Base-by-base conservation (phyloP, 345 rosid species). In the Kandelia obovata region DNA sequence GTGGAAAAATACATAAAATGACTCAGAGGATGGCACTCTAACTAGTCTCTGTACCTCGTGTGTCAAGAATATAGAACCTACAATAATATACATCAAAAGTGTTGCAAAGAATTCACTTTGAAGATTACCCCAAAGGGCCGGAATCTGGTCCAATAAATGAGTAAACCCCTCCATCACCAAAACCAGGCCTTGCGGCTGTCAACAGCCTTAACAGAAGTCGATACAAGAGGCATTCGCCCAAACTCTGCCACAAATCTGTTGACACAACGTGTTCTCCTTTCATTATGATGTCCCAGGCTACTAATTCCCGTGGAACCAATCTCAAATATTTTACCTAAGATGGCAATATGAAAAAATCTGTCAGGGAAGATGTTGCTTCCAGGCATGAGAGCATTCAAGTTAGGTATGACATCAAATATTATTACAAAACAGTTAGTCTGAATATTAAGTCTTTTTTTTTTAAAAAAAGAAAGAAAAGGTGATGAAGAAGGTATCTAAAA, bases 261-360 rank as follows among this genome's bases (percentile, higher is more conserved):
- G 56, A 95, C 79, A 62, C 99, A 92, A 28, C 60, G 70, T 0
- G 86, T 81, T 82, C 99, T 86, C 82, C 63, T 92, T 66, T 92
- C 96, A 28, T 52, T 81, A 68, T 95, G 99, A 66, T 93, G 96
- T 77, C 97, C 97, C 86, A 92, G 39, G 81, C 89, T 88, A 81
- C 99, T 95, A 67, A 95, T 95, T 66, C 99, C 96, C 9, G 93
- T 89, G 28, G 97, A 92, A 73, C 99, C 99, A 57, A 92, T 88
- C 88, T 94, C 98, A 58, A 76, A 85, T 81, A 94, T 89, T 71
- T 88, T 94, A 57, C 98, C 98, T 94, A 68, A 69, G 75, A 37
- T 47, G 23, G 30, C 53, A 63, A 60, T 20, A 55, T 27, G 53
- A 61, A 49, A 66, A 16, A n/a, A 28, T 53, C 23, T 21, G 37